Evolutionary conservation across 495 filamentous ascomycete species (phyloP), one percentile per base, ranked within the genome.

Genomic region (Aspergillus avenaceus): DNA sequence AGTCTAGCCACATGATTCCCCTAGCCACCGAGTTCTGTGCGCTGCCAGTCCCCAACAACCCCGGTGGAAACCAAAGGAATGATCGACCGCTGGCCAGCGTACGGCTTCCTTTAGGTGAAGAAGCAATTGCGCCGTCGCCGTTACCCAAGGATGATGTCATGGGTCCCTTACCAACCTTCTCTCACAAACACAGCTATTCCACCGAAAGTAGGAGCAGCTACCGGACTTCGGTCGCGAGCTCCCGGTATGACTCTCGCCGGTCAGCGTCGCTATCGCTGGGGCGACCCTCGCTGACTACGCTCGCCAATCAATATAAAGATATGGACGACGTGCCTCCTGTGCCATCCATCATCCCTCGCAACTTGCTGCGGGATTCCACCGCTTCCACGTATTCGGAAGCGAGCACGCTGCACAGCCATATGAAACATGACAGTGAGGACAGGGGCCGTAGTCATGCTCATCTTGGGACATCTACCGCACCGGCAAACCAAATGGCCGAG

Each of bases 181-280:
- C 45, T 6, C 70, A 73, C 44, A 58, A 53, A 26, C 60, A 70
- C 12, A 58, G 49, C 5, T 57, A 65, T 23, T 76, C 73, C 1
- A 56, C 63, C 8, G 68, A 69, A 14, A 74, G 70, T 49, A 69
- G 66, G 37, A 76, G 73, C 46, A 76, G 70, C 47, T 76, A 76
- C 49, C 59, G 71, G 27, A 71, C 70, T 0, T 75, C 72, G 3
- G 32, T 72, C 8, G 60, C 69, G 14, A 78, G 73, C 55, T 76
- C 63, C n/a, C 65, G 71, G 8, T 62, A 67, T 49, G 60, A 56
- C 50, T 59, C 64, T 6, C 40, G 67, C 61, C 36, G 60, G 19
- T 67, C 66, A 23, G 64, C 65, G 3, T 57, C 72, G 32, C 57
- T 60, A 21, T 63, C 61, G n/a, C 60, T 64, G 42, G 53, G 61